phyloP scores from a whole-genome alignment of 306 rosid species.

The Dicorynia guianensis region DNA sequence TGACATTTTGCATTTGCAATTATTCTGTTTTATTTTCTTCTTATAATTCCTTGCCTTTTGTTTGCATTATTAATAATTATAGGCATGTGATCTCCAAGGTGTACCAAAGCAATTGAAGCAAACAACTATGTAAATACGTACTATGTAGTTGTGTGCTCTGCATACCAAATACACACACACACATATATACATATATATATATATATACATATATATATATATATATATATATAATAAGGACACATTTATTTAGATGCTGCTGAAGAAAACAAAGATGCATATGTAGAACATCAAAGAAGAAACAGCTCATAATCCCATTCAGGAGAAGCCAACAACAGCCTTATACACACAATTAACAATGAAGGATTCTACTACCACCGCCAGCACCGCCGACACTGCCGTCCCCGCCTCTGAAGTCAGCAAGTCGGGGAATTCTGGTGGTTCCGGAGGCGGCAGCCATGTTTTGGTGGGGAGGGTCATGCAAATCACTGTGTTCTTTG shows the following conservation, averaged over 20 bases:
- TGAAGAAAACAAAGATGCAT: conserved; percentile 46
- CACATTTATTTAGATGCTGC: background rate
- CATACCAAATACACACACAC: conserved; percentile 10
- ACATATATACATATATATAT: conserved; percentile 17
- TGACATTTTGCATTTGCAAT: too few species aligned
- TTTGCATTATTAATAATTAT: too few species aligned
- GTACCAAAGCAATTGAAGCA: too few species aligned
- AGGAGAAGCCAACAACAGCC: background rate
- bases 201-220: background rate
- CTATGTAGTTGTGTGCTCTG: background rate
- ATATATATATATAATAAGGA: background rate
- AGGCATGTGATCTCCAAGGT: too few species aligned
- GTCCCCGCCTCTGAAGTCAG: background rate
- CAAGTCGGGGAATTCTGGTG: conserved; percentile 34
- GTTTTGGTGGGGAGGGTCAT: conserved; percentile 28
- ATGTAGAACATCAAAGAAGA: background rate
- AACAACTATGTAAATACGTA: background rate
- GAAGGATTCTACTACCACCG: conserved; percentile 32
- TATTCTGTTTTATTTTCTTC: too few species aligned
- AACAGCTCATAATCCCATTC: background rate
- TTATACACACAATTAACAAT: conserved; percentile 35
- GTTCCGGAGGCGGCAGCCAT: conserved; percentile 11
- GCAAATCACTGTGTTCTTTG: conserved; percentile 20
- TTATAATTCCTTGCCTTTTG: too few species aligned
- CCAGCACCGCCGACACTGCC: background rate